Conservation (phyloP, 768 basidiomycete species). For the Amanita rubescens region DNA sequence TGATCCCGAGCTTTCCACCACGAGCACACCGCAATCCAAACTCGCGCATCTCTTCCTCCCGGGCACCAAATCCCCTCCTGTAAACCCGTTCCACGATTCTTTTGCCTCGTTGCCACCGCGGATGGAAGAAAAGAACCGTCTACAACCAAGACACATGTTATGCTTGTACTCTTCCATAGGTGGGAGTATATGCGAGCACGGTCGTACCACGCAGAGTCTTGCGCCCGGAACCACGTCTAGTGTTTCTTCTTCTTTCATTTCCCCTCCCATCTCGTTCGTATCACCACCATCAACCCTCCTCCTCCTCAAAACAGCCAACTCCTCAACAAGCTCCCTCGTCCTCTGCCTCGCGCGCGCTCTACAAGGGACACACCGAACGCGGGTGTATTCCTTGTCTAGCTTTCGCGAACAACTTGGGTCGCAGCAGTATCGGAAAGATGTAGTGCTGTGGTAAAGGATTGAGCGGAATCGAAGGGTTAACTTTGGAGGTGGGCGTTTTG, state of each 20-base stretch:
- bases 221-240: conserved; percentile 16
- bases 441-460: too few relatives aligned
- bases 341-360: background rate
- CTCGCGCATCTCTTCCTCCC: conserved; percentile 18
- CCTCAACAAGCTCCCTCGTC: background rate
- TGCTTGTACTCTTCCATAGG: conserved; percentile 28
- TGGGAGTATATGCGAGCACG: conserved; percentile 31
- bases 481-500: background rate
- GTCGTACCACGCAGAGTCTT: conserved; percentile 27
- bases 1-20: conserved; percentile 2
- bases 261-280: background rate
- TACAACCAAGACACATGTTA: conserved; percentile 25
- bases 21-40: conserved; percentile 16
- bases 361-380: background rate
- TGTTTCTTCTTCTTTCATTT: background rate
- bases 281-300: background rate
- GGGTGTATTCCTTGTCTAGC: background rate
- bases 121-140: background rate
- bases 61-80: conserved; percentile 4
- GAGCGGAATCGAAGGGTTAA: too few relatives aligned
- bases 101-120: conserved; percentile 26
- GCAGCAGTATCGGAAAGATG: background rate
- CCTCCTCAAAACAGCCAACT: too few relatives aligned
- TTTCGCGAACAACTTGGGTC: background rate
- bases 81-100: conserved; percentile 13